Conservation (phyloP, 2,329 filamentous ascomycete species). For the Tetracladium maxilliforme region DNA sequence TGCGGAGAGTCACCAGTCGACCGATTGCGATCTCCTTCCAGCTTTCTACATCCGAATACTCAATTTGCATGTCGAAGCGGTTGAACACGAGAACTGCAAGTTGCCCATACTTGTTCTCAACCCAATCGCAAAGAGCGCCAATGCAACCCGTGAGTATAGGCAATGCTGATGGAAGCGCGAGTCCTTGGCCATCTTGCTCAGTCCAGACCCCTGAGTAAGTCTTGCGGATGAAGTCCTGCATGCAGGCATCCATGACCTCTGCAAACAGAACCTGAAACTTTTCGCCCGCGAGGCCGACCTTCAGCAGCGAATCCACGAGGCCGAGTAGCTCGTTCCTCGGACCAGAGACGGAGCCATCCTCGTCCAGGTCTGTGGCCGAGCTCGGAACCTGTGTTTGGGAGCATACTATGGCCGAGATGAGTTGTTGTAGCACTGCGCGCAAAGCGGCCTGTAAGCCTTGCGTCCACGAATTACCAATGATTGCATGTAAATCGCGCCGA, state of each 20-base stretch:
- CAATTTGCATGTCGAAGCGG: slow-evolving; percentile 19
- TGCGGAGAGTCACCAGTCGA: slow-evolving; percentile 53
- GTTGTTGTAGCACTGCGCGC: slow-evolving; percentile 29
- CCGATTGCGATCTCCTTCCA: slow-evolving; percentile 59
- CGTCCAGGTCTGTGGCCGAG: slow-evolving; percentile 9
- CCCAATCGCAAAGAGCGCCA: slow-evolving; percentile 46
- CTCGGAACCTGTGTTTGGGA: background rate
- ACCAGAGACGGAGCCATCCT: slow-evolving; percentile 26
- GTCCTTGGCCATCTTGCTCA: slow-evolving; percentile 1
- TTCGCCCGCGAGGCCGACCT: slow-evolving; percentile 55
- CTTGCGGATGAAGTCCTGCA: slow-evolving; percentile 45
- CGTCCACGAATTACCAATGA: slow-evolving; percentile 48
- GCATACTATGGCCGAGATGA: slow-evolving; percentile 4
- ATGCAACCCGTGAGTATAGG: slow-evolving; percentile 18
- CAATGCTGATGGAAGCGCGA: slow-evolving; percentile 4
- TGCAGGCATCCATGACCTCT: slow-evolving; percentile 51
- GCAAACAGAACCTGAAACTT: slow-evolving; percentile 58
- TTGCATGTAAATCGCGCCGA: slow-evolving; percentile 44
- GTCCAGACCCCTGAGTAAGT: slow-evolving; percentile 51
- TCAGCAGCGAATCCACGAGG: slow-evolving; percentile 42
- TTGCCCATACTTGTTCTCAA: slow-evolving; percentile 51
- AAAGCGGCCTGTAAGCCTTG: slow-evolving; percentile 37
- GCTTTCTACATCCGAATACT: slow-evolving; percentile 43
- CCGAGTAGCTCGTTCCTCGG: slow-evolving; percentile 35
- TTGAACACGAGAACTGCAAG: slow-evolving; percentile 47